Evolutionary conservation across 495 filamentous ascomycete species (phyloP), one percentile per base, ranked within the genome.

Genomic region (Hypoxylon fragiforme): DNA sequence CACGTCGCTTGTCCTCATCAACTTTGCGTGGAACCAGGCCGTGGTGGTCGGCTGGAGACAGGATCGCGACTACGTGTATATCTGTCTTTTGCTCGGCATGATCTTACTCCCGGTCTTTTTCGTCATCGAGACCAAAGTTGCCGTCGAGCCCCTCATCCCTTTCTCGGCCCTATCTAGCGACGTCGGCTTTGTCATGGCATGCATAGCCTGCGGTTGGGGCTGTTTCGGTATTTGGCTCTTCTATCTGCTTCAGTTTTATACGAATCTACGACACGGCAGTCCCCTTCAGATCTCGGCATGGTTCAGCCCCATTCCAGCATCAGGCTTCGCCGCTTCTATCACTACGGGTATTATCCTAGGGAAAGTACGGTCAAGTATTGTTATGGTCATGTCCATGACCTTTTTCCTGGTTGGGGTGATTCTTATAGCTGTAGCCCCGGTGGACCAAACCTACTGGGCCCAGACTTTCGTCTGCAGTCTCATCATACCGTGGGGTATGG

Each of bases 11-110:
- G 64, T 86, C 2, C 67, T 87, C 4, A 54, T 84, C 65, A 82
- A 83, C 61, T 78, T 84, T 52, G 72, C 80, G 0, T 80, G 75
- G 76, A 87, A 86, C 53, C 81, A 86, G 57, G 84, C 72, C 0
- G 70, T 81, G 2, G 56, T 78, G 7, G 79, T 80, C 2, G 81
- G 81, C 3, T 89, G 85, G 85, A n/a, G n/a, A 4, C 24, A 4
- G 24, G 39, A 48, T 20, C 81, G 81, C 54, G 68, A 75, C 1
- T 59, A 77, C 3, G 67, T 80, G n/a, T 50, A 44, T 13, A 28
- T 42, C 4, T 14, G 9, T 14, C 70, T 89, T 7, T 73, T 83
- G 28, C 44, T 84, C 18, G 80, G 84, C 1, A 44, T 85, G 44
- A 12, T 83, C 7, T 55, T 78, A 3, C 53, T 85, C 13, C 69